Evolutionary conservation across 2,329 filamentous ascomycete species (phyloP).

Genomic region (Aotearoamyces nothofagi): DNA sequence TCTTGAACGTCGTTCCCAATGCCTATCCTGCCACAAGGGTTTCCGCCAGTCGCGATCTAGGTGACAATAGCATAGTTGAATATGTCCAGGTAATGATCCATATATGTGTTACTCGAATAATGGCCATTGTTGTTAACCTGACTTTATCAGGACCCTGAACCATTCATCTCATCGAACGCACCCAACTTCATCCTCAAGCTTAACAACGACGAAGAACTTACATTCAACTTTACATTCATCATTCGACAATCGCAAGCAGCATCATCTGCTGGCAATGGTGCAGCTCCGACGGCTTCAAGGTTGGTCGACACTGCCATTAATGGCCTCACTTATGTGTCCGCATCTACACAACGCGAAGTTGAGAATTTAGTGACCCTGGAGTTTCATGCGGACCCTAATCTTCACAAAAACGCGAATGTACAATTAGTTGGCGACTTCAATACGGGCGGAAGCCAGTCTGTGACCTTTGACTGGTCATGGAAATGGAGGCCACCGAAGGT

Average conservation of each 20-base stretch:
- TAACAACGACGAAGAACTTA: conserved; percentile 79
- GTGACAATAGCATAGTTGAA: conserved; percentile 67
- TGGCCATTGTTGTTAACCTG: too few relatives aligned
- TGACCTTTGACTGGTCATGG: conserved; percentile 92
- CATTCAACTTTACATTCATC: conserved; percentile 85
- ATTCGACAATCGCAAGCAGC: conserved; percentile 37
- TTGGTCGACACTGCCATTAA: conserved; percentile 62
- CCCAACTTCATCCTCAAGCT: conserved; percentile 78
- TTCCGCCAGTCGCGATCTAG: conserved; percentile 52
- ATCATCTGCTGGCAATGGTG: conserved; percentile 26
- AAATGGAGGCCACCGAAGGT: conserved; percentile 85
- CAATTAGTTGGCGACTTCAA: conserved; percentile 85
- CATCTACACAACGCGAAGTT: conserved; percentile 70
- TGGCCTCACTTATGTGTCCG: conserved; percentile 84
- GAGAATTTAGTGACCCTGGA: conserved; percentile 90
- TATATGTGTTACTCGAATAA: conserved; percentile 18
- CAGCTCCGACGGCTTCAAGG: conserved; percentile 32
- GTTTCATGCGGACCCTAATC: conserved; percentile 91
- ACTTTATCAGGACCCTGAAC: conserved; percentile 58
- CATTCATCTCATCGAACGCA: conserved; percentile 26
- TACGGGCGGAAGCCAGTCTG: conserved; percentile 68
- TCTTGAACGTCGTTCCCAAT: conserved; percentile 72
- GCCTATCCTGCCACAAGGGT: conserved; percentile 73
- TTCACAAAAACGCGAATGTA: conserved; percentile 95
- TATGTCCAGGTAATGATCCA: conserved; percentile 93